Evolutionary conservation across 176 grass and related monocot species (phyloP).

Genomic region (Musa beccarii): DNA sequence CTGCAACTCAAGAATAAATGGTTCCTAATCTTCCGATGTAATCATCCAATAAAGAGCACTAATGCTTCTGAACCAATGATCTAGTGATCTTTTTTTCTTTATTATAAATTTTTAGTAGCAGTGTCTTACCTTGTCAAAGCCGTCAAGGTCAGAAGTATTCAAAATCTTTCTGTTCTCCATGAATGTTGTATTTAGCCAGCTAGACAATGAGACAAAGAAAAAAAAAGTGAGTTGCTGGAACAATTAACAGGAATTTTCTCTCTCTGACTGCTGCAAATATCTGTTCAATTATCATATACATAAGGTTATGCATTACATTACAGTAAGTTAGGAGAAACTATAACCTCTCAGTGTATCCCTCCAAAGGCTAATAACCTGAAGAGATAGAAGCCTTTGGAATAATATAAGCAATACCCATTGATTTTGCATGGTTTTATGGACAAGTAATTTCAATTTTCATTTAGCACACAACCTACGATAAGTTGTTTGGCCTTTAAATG

Average conservation of each 20-base stretch:
- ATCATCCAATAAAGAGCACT: not conserved
- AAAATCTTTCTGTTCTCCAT: slow-evolving; percentile 85
- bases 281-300: no score
- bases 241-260: not conserved
- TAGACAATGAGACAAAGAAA: slow-evolving; percentile 23
- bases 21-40: not conserved
- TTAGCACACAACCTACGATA: not conserved
- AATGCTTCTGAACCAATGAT: not conserved
- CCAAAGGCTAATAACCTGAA: no score
- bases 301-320: no score
- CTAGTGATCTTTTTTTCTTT: not conserved
- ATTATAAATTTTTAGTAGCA: slow-evolving; percentile 4
- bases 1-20: not conserved
- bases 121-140: slow-evolving; percentile 80
- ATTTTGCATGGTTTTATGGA: no score
- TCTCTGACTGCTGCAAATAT: not conserved
- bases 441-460: not conserved
- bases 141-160: slow-evolving; percentile 76
- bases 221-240: not conserved
- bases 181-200: slow-evolving; percentile 99
- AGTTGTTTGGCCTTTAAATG: not conserved
- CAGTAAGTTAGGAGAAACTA: no score
- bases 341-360: no score
- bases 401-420: no score
- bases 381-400: no score